Conservation (phyloP, 2,329 filamentous ascomycete species). For the Chrysoporthe cubensis region DNA sequence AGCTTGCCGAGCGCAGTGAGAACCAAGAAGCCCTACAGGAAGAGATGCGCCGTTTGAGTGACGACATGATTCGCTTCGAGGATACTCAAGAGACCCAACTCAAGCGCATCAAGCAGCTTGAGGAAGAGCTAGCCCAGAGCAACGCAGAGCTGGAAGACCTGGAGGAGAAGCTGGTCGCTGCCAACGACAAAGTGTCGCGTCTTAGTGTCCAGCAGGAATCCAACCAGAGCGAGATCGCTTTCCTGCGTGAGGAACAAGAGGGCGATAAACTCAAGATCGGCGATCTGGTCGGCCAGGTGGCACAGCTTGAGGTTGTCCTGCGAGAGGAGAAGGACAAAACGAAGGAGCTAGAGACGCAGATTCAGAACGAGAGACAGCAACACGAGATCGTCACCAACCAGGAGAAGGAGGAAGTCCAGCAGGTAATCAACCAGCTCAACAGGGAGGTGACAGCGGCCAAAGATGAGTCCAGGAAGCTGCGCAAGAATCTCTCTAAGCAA, state of each 20-base stretch:
- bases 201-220: constrained; percentile 91
- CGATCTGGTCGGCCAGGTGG: constrained; percentile 82
- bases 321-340: constrained; percentile 81
- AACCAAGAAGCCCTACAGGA: constrained; percentile 90
- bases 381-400: constrained; percentile 83
- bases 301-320: constrained; percentile 77
- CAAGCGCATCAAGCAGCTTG: constrained; percentile 78
- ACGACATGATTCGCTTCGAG: constrained; percentile 83
- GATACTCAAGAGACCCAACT: constrained; percentile 84
- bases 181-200: constrained; percentile 85
- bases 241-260: constrained; percentile 95
- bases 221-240: constrained; percentile 89
- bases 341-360: constrained; percentile 72
- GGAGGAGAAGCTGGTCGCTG: constrained; percentile 81
- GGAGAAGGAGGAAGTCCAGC: constrained; percentile 94
- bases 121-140: constrained; percentile 79
- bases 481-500: constrained; percentile 79
- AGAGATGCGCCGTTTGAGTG: constrained; percentile 91
- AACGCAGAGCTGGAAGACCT: constrained; percentile 86
- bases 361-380: constrained; percentile 81
- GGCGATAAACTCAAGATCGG: constrained; percentile 97
- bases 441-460: constrained; percentile 78
- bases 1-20: constrained; percentile 77
- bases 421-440: constrained; percentile 91
- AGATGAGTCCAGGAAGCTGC: constrained; percentile 81